A percentile compares a stretch with the other conserved stretches of the same genome.
phyloP scores from a whole-genome alignment of 208 protist genomes.

The Leishmania mexicana region DNA sequence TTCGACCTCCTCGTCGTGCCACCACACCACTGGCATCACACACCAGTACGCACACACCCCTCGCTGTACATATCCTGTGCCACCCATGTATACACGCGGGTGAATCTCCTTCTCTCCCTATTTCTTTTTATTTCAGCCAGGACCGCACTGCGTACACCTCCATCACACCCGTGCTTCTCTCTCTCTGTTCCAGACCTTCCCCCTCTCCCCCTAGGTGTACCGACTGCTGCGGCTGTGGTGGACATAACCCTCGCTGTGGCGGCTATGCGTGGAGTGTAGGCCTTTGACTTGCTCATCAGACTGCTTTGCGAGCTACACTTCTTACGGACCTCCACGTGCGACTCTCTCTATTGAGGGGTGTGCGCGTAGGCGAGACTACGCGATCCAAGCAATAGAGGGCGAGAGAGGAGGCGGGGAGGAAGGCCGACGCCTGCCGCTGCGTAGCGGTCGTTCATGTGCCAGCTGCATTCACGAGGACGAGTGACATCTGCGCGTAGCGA shows the following conservation, averaged over 20 bases:
- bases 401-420: background rate
- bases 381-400: background rate
- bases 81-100: background rate
- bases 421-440: background rate
- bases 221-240: background rate
- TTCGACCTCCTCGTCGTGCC: constrained; percentile 1
- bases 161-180: background rate
- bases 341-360: background rate
- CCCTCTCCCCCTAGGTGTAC: background rate
- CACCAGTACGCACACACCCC: background rate
- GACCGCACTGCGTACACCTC: background rate
- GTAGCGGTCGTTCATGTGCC: background rate
- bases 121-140: background rate
- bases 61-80: background rate
- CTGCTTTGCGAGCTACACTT: background rate
- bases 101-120: background rate
- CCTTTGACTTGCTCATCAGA: background rate
- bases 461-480: background rate
- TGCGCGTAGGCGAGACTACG: background rate
- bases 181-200: background rate
- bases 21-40: background rate
- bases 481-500: background rate
- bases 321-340: background rate
- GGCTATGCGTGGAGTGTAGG: background rate
- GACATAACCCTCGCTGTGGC: background rate